These are phyloP conservation scores for Rauvolfia tetraphylla DNA, from an alignment of 257 asterid species.

Conservation along the genomic window DNA sequence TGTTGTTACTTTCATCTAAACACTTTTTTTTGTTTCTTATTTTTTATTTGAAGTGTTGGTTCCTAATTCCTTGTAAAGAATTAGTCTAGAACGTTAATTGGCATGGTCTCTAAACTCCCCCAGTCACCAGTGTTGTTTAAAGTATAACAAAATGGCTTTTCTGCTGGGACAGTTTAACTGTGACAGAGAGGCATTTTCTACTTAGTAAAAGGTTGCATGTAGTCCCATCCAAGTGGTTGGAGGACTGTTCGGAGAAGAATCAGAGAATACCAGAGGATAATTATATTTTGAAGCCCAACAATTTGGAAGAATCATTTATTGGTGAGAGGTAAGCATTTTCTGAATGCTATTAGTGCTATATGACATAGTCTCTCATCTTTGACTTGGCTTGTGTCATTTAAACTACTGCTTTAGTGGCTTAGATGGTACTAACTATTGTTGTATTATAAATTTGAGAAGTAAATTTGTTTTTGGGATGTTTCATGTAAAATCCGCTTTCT, in stretches of 20 bases:
- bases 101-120: neutral
- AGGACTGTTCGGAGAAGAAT: constrained; percentile 54
- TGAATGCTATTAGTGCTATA: neutral
- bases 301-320: constrained; percentile 31
- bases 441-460: neutral
- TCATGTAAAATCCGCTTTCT: too few relatives aligned
- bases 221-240: constrained; percentile 77
- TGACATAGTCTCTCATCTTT: neutral
- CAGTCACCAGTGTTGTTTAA: neutral
- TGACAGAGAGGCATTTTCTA: constrained; percentile 45
- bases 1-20: neutral
- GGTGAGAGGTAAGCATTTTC: constrained; percentile 45
- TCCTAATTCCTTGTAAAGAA: neutral
- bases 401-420: neutral
- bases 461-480: too few relatives aligned
- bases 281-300: constrained; percentile 58
- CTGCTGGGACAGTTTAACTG: constrained; percentile 56
- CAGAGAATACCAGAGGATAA: constrained; percentile 57
- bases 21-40: neutral
- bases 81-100: neutral
- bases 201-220: constrained; percentile 49
- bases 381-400: neutral
- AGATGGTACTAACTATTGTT: neutral
- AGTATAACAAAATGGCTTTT: constrained; percentile 9
- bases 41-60: neutral